Evolutionary conservation across 1,284 basidiomycete species (phyloP), one percentile per base, ranked within the genome.

Genomic region (Boletellus dicymbophilus): DNA sequence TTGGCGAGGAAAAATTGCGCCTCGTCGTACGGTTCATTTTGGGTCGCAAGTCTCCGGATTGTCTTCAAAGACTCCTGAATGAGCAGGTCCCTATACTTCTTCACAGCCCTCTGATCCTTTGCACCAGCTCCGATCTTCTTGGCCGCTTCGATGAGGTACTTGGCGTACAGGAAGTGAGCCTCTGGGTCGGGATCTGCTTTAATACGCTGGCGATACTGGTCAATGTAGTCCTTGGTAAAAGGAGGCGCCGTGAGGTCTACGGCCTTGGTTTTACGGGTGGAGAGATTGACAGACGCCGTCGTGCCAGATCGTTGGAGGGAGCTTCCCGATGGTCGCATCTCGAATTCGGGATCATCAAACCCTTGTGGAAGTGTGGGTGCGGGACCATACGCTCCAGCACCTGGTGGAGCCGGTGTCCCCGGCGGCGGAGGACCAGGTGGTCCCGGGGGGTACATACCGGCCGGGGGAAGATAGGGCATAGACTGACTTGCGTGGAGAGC

Each of bases 1-100:
- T 98, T 98, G 41, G 96, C 97, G 38, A 99, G 79, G 79, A 98
- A 99, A 74, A 98, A 99, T 67, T 99, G 97, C n/a, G 97, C 96
- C 63, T 99, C 96, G 48, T 93, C 85, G 69, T 93, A 97, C 2
- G 93, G 87, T 41, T 91, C 83, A 22, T 88, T 90, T 63, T 94
- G 90, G 2, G 93, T 94, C 1, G 95, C 95, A 31, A 99, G 78
- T 51, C 93, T 84, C 60, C 97, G 90, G 62, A 98, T 83, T 43
- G 95, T 88, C 68, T 98, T 97, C 60, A 99, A 75, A 16, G 90
- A 88, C 71, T 99, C 97, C 45, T 79, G 78, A 37, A 99, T 81
- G 30, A 99, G 80, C 4, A 86, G 67, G 67, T 99, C 97, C 49
- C 93, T 86, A 65, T 96, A 99, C 70, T 93, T 96, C 67, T 90